Percentiles rank a stretch among this genome's conserved stretches.
These are phyloP conservation scores for Suhomyces coccinellae DNA, from an alignment of 1,139 yeast species.

Conservation along the genomic window DNA sequence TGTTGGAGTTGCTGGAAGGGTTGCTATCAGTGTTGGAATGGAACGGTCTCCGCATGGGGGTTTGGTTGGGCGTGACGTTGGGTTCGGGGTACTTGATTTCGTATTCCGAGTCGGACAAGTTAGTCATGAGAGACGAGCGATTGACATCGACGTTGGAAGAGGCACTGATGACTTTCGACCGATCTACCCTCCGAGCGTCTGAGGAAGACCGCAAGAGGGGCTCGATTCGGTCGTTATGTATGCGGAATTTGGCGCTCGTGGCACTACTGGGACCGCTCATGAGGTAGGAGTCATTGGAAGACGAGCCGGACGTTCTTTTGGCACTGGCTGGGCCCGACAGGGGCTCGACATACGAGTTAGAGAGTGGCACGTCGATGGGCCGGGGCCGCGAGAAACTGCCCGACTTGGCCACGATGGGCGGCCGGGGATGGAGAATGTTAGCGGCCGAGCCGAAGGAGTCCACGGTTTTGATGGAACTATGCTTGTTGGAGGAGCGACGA, in stretches of 20 bases:
- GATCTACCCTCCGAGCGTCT: constrained; percentile 14
- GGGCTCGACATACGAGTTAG: constrained; percentile 10
- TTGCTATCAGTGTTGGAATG: constrained; percentile 3
- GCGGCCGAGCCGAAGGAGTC: constrained; percentile 12
- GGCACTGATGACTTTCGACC: constrained; percentile 19
- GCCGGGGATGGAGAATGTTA: constrained; percentile 9
- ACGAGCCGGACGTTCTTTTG: constrained; percentile 7
- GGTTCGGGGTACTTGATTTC: constrained; percentile 25
- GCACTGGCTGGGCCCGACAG: constrained; percentile 5
- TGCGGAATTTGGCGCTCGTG: constrained; percentile 15
- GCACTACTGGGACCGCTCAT: constrained; percentile 12
- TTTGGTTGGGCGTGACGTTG: constrained; percentile 18
- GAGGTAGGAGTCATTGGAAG: constrained; percentile 7
- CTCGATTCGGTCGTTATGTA: constrained; percentile 15
- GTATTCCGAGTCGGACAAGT: constrained; percentile 15
- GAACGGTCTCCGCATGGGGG: constrained; percentile 16
- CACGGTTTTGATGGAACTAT: constrained; percentile 7
- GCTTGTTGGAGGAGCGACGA: not conserved
- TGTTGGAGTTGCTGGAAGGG: constrained; percentile 5
- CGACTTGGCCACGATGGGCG: not conserved
- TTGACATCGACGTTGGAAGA: constrained; percentile 22
- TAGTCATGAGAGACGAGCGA: constrained; percentile 18
- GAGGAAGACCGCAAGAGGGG: constrained; percentile 9
- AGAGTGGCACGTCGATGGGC: constrained; percentile 16
- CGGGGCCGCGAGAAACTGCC: constrained; percentile 2